Evolutionary conservation across 768 basidiomycete genomes (phyloP).

Genomic region (Hortiboletus campestris): DNA sequence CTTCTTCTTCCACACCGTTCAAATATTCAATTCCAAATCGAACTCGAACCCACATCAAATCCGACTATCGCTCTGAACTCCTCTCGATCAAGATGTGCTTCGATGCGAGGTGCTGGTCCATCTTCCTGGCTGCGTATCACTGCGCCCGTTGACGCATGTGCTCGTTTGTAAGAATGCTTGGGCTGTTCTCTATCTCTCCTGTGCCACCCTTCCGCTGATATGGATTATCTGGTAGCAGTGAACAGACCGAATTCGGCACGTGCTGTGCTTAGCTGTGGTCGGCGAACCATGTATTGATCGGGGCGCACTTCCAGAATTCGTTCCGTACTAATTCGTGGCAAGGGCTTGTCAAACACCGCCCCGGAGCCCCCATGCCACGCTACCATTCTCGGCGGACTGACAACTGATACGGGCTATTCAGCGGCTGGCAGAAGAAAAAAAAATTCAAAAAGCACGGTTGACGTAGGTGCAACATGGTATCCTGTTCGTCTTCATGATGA

Average conservation of each 20-base stretch:
- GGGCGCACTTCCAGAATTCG: constrained; percentile 19
- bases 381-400: constrained; percentile 6
- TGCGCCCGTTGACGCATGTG: constrained; percentile 12
- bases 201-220: constrained; percentile 1
- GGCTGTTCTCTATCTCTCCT: constrained; percentile 8
- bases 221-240: constrained; percentile 20
- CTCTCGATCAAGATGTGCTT: constrained; percentile 19
- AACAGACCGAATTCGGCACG: not conserved
- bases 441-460: not conserved
- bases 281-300: constrained; percentile 26
- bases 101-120: constrained; percentile 6
- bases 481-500: constrained; percentile 11
- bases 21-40: constrained; percentile 2
- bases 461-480: constrained; percentile 8
- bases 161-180: not conserved
- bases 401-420: constrained; percentile 12
- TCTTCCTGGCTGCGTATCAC: constrained; percentile 22
- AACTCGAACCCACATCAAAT: constrained; percentile 19
- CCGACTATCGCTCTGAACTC: constrained; percentile 18
- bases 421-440: constrained; percentile 11
- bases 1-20: constrained; percentile 5
- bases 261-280: constrained; percentile 30
- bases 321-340: constrained; percentile 19
- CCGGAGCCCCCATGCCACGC: constrained; percentile 9
- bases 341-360: constrained; percentile 25